A percentile compares a stretch with the other conserved stretches of the same genome.
Evolutionary conservation across 1,284 basidiomycete species (phyloP).

Genomic region (Heterobasidion annosum): DNA sequence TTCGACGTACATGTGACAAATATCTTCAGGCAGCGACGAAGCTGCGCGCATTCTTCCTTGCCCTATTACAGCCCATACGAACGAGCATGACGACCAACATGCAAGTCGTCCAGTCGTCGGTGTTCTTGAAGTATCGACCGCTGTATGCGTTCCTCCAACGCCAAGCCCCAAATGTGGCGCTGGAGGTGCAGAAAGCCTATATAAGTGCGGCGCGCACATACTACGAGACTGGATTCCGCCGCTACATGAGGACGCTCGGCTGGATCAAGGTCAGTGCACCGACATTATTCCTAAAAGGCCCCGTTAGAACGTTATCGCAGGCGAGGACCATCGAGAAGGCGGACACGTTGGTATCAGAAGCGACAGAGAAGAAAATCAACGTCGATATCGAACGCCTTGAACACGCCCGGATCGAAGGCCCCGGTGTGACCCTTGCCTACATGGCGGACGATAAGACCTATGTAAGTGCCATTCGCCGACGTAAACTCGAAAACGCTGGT

Average conservation of each 20-base stretch:
- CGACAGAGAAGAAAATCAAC: slow-evolving; percentile 22
- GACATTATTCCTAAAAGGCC: not conserved
- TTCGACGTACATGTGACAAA: not conserved
- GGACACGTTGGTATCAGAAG: slow-evolving; percentile 43
- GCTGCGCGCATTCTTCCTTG: slow-evolving; percentile 81
- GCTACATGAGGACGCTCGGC: slow-evolving; percentile 80
- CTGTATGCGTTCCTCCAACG: slow-evolving; percentile 84
- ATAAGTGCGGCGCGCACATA: slow-evolving; percentile 79
- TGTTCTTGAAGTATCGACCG: slow-evolving; percentile 78
- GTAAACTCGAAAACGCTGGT: not conserved
- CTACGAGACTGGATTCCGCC: slow-evolving; percentile 92
- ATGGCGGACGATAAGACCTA: slow-evolving; percentile 80
- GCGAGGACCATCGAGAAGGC: slow-evolving; percentile 53
- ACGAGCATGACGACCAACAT: slow-evolving; percentile 86
- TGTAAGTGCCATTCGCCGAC: slow-evolving; percentile 35
- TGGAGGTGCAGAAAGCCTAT: slow-evolving; percentile 88
- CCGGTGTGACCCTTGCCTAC: slow-evolving; percentile 73
- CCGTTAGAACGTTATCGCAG: slow-evolving; percentile 25
- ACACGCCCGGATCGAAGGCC: slow-evolving; percentile 69
- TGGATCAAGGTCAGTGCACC: slow-evolving; percentile 54
- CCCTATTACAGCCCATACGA: slow-evolving; percentile 76
- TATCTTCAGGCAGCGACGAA: slow-evolving; percentile 71
- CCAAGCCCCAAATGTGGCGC: slow-evolving; percentile 76
- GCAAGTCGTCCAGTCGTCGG: slow-evolving; percentile 85
- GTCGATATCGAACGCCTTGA: slow-evolving; percentile 49